Evolutionary conservation across 169 alveolate genomes (phyloP).

Genomic region (Fabrea salina): DNA sequence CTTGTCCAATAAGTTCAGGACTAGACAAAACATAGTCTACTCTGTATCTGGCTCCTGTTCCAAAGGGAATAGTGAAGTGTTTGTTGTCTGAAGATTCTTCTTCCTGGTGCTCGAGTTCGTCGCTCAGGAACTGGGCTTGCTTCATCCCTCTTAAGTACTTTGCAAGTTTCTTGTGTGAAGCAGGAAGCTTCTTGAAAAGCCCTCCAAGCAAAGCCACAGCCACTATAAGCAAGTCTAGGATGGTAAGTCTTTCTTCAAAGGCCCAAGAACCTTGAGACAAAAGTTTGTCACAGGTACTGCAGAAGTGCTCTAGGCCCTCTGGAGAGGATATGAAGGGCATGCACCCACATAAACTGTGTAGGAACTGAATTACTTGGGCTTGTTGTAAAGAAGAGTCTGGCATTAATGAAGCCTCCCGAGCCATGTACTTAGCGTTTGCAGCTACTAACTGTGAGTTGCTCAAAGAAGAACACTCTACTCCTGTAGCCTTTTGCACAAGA

Average conservation of each 20-base stretch:
- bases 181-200: background rate
- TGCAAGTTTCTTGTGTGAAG: background rate
- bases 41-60: slow-evolving; percentile 25
- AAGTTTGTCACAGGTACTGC: too few species aligned
- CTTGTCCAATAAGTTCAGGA: slow-evolving; percentile 13
- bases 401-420: background rate
- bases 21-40: background rate
- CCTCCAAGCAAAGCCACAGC: background rate
- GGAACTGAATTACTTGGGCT: background rate
- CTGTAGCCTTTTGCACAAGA: background rate
- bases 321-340: too few species aligned
- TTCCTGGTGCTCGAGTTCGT: too few species aligned
- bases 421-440: slow-evolving; percentile 9
- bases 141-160: background rate
- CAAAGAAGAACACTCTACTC: background rate
- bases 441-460: background rate
- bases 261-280: too few species aligned
- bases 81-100: too few species aligned
- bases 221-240: background rate
- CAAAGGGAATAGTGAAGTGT: background rate
- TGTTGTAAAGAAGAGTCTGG: background rate
- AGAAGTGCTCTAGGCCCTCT: too few species aligned
- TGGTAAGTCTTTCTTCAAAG: background rate
- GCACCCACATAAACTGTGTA: too few species aligned
- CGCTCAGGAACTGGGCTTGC: too few species aligned